Base-by-base conservation (phyloP, 2,329 filamentous ascomycete species). In the Aaosphaeria pasadenensis region DNA sequence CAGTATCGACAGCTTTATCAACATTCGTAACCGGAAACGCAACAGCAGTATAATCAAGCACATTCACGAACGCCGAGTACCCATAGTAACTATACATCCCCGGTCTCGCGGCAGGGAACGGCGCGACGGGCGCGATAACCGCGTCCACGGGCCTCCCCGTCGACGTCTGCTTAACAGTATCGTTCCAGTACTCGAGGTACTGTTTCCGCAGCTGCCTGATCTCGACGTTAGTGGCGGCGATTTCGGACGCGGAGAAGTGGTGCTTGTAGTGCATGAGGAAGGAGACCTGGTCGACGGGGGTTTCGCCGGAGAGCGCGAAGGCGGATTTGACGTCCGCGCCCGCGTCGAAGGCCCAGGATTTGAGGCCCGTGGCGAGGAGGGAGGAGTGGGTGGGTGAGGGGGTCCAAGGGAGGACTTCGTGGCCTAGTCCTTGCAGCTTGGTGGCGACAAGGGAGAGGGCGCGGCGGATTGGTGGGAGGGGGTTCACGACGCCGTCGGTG, bases 141-240 rank as follows among this genome's bases (percentile, higher is more conserved):
- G 64, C 71, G 51, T 74, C 71, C 1, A 73, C 66, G 0, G 58
- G 59, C n/a, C 58, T 55, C 11, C 62, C 69, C 5, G 59, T 70
- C 13, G 49, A 54, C 1, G 59, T 70, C 1, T 49, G 7, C 0
- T 53, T 42, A 0, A 45, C 51, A 0, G 69, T 71, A 30, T 53
- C 57, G 30, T 64, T 69, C 71, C 71, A 74, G 42, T 71, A 69
- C 5, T 71, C 65, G 48, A 70, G 47, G 30, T 71, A 68, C 31
- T 63, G 58, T 35, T 70, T 71, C 50, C 57, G 64, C 33, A 67
- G 28, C 4, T 50, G 5, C 0, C 69, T 56, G 24, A 69, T 48
- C 11, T 52, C 47, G 2, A 69, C 62, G 17, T 71, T 71, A 0
- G 56, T 60, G 2, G 58, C 64, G 0, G 67, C 64, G 29, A 71